Percentiles rank a stretch among this genome's conserved stretches.
Conservation (phyloP, 345 rosid genomes). For the Geranium brycei region DNA sequence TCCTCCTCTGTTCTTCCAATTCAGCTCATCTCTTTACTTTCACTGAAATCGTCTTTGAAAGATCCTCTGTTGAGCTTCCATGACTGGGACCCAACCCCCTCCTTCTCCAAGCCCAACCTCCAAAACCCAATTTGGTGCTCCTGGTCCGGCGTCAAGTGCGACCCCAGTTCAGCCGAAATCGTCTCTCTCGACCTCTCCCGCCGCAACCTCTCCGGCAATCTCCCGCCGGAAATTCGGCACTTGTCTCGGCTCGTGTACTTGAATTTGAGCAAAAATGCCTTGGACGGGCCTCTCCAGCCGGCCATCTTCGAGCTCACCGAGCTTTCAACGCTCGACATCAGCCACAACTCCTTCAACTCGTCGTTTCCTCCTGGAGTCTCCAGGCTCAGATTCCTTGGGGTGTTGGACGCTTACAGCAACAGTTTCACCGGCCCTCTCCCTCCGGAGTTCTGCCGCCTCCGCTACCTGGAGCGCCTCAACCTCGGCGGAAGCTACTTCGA, state of each 20-base stretch:
- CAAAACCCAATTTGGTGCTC: conserved; percentile 56
- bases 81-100: conserved; percentile 42
- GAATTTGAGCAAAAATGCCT: conserved; percentile 57
- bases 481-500: conserved; percentile 89
- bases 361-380: conserved; percentile 66
- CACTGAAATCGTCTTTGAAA: conserved; percentile 51
- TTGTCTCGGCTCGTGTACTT: conserved; percentile 46
- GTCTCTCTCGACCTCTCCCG: conserved; percentile 61
- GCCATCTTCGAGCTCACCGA: conserved; percentile 41
- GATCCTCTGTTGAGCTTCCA: conserved; percentile 40
- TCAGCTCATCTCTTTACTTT: conserved; percentile 50
- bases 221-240: conserved; percentile 47
- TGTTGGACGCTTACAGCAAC: conserved; percentile 69
- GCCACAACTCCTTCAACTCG: conserved; percentile 66
- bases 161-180: conserved; percentile 31
- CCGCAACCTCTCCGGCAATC: conserved; percentile 51
- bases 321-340: conserved; percentile 61
- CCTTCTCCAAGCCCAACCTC: conserved; percentile 17
- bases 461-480: conserved; percentile 64
- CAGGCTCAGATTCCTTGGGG: conserved; percentile 47
- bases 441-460: conserved; percentile 32
- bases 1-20: conserved; percentile 27
- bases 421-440: conserved; percentile 60
- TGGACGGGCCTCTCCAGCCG: conserved; percentile 46
- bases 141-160: conserved; percentile 71